Conservation (phyloP, 2,329 filamentous ascomycete species). For the Aaosphaeria pasadenensis region DNA sequence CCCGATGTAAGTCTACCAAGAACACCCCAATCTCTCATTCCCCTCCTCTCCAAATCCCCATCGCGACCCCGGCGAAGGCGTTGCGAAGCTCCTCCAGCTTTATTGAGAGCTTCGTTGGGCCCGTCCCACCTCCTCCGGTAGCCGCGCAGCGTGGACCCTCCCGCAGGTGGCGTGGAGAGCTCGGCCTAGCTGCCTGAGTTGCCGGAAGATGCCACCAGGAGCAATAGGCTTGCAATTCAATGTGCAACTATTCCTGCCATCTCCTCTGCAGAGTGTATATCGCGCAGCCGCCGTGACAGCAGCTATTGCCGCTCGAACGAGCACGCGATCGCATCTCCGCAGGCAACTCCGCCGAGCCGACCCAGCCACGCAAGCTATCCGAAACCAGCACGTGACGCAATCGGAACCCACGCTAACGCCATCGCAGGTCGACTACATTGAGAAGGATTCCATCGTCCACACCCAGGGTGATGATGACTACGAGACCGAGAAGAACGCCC, state of each 20-base stretch:
- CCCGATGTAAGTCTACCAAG: slow-evolving; percentile 77
- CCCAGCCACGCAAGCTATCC: slow-evolving; percentile 22
- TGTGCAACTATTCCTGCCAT: no score
- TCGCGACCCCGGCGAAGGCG: no score
- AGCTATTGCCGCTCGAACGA: background rate
- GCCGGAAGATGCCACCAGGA: no score
- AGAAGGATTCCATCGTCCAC: slow-evolving; percentile 90
- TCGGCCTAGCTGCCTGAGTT: no score
- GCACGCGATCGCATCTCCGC: slow-evolving; percentile 23
- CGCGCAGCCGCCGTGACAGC: background rate
- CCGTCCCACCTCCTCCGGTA: no score
- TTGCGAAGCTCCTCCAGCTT: background rate
- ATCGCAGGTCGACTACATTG: slow-evolving; percentile 86
- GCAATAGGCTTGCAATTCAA: no score
- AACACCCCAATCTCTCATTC: no score
- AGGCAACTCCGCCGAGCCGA: slow-evolving; percentile 17
- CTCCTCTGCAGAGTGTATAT: background rate
- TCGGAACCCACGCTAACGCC: background rate
- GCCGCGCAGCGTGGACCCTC: no score
- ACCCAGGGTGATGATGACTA: slow-evolving; percentile 57
- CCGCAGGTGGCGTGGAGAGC: no score
- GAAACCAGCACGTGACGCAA: slow-evolving; percentile 22
- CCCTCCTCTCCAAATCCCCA: no score
- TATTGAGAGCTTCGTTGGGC: no score
- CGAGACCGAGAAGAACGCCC: slow-evolving; percentile 82